Base-by-base conservation (phyloP, 257 asterid genomes). In the Orobanche coerulescens region DNA sequence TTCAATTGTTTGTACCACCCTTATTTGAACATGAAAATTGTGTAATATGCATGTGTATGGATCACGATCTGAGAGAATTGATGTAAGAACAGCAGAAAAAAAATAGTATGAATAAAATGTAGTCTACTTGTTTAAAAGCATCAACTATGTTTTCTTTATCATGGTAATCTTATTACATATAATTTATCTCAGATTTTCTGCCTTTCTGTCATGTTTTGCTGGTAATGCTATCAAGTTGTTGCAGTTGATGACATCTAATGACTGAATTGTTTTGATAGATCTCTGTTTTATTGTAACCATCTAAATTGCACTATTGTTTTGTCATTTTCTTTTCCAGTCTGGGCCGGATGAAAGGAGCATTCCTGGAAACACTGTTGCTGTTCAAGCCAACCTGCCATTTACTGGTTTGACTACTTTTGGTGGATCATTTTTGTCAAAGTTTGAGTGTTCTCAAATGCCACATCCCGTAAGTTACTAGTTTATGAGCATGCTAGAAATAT, bases 361-460 rank as follows among this genome's bases (percentile, higher is more conserved):
- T 69, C 98, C 98, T 50, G 98, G 98, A 56, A 92, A 92, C 68
- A 92, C 98, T 23, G 79, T 92, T 69, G 97, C 95, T 34, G 96
- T 84, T 70, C 94, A 86, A 36, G 84, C 88, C 1, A 90, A 92
- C 59, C 47, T 88, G 86, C 95, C 98, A 58, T 92, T 84, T 65
- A 74, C 86, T 64, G 98, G 95, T 33, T 70, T 92, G 72, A 69
- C 84, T 28, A 78, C 78, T 31, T 92, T 88, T 40, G 98, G 98
- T 49, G 95, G 95, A 49, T 79, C 97, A 10, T 92, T 92, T 71
- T 76, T 92, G 77, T 89, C 96, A 2, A 92, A 92, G 76, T 92
- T 92, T 66, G 95, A 92, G 73, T 88, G 97, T 70, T 88, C 98
- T 51, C 97, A 92, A 76, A 72, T 92, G 95, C 98, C 95, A 61